phyloP scores from a whole-genome alignment of 257 asterid genomes.

The Nicotiana attenuata region DNA sequence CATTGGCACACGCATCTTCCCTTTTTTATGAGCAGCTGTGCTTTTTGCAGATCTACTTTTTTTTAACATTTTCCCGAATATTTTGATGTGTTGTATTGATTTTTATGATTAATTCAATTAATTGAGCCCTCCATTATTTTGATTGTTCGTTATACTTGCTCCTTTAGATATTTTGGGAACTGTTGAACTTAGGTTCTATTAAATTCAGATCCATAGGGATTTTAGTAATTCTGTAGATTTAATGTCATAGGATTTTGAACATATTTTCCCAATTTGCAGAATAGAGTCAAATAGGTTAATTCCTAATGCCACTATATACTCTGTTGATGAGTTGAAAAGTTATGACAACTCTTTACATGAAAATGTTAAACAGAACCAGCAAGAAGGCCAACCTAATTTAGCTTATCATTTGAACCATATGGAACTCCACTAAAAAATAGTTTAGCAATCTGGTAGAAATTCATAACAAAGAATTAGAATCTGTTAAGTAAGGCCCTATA shows the following conservation, averaged over 20 bases:
- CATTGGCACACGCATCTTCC: too few relatives aligned
- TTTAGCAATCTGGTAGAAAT: too few relatives aligned
- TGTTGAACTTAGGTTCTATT: not conserved
- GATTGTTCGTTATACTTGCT: not conserved
- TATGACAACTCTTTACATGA: not conserved
- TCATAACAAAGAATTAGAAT: too few relatives aligned
- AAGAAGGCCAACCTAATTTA: too few relatives aligned
- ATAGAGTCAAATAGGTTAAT: not conserved
- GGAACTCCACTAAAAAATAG: too few relatives aligned
- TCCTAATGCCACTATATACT: not conserved
- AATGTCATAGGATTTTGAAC: not conserved
- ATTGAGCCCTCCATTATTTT: not conserved
- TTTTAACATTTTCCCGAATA: too few relatives aligned
- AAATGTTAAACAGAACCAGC: too few relatives aligned
- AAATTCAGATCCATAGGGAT: not conserved
- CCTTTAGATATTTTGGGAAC: not conserved
- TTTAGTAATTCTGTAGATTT: not conserved
- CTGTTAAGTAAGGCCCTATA: too few relatives aligned
- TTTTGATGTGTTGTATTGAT: too few relatives aligned
- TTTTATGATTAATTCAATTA: too few relatives aligned
- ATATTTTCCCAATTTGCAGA: not conserved
- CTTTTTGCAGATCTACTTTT: constrained; percentile 18
- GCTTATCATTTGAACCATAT: too few relatives aligned
- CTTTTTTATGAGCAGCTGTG: too few relatives aligned
- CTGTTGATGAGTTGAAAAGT: not conserved